Evolutionary conservation across 371 early-diverging fungal species (phyloP).

Genomic region (Syncephalastrum monosporum): DNA sequence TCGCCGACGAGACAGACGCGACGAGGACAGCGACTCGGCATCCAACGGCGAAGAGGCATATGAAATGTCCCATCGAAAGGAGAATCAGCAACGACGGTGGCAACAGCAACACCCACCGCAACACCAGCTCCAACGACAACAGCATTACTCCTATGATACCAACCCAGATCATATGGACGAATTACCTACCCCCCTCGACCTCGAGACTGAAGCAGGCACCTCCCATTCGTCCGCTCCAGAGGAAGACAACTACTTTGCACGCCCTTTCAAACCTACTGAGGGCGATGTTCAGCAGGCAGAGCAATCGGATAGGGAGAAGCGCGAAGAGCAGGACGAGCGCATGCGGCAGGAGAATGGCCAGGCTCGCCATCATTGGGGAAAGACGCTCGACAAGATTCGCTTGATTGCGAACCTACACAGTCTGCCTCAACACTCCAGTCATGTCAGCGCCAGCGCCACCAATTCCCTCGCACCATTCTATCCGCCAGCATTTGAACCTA

Average conservation of each 20-base stretch:
- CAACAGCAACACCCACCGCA: not conserved
- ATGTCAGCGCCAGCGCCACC: conserved; percentile 3
- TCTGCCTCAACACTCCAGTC: conserved; percentile 1
- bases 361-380: conserved; percentile 36
- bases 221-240: conserved; percentile 12
- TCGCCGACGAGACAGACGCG: not conserved
- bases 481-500: conserved; percentile 44
- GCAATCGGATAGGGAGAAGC: not conserved
- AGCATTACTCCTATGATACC: too few relatives aligned
- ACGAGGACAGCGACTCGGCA: not conserved
- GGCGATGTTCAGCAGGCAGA: conserved; percentile 9
- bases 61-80: not conserved
- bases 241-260: conserved; percentile 32
- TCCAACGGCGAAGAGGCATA: too few relatives aligned
- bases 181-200: not conserved
- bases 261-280: conserved; percentile 25
- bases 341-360: conserved; percentile 8
- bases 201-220: conserved; percentile 4
- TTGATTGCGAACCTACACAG: conserved; percentile 29
- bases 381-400: conserved; percentile 36
- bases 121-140: not conserved
- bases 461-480: conserved; percentile 39
- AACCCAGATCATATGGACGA: not conserved
- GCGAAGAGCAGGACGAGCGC: conserved; percentile 4
- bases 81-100: not conserved